A percentile compares a stretch with the other conserved stretches of the same genome.
phyloP scores from a whole-genome alignment of 2,329 filamentous ascomycete genomes.

The Tothia fuscella region DNA sequence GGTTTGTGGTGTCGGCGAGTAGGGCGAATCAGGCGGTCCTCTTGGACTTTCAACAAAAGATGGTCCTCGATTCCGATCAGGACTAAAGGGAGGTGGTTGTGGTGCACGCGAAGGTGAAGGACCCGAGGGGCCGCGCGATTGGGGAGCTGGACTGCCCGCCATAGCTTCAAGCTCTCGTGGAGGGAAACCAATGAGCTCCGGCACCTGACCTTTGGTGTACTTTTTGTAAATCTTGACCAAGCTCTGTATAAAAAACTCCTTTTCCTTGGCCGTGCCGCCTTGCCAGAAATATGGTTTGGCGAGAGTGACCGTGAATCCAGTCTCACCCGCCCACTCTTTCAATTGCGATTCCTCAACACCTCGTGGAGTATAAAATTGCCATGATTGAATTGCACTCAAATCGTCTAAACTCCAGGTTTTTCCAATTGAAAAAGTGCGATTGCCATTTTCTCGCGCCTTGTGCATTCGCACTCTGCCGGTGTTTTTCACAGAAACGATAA shows the following conservation, averaged over 20 bases:
- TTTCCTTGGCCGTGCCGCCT: slow-evolving; percentile 85
- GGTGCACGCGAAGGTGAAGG: slow-evolving; percentile 5
- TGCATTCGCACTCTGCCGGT: slow-evolving; percentile 90
- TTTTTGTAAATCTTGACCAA: slow-evolving; percentile 93
- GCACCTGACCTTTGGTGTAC: slow-evolving; percentile 78
- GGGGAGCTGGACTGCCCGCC: slow-evolving; percentile 22
- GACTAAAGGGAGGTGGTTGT: slow-evolving; percentile 2
- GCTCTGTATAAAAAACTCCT: slow-evolving; percentile 96
- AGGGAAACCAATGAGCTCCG: slow-evolving; percentile 74
- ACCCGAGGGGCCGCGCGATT: slow-evolving; percentile 18
- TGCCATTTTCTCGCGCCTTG: slow-evolving; percentile 91
- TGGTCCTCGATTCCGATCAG: not conserved
- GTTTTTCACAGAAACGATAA: slow-evolving; percentile 85
- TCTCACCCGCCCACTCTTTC: slow-evolving; percentile 66
- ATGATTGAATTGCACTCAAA: slow-evolving; percentile 71
- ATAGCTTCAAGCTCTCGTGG: slow-evolving; percentile 65
- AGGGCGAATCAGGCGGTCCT: not conserved
- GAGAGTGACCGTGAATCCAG: slow-evolving; percentile 78
- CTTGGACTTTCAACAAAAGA: not conserved
- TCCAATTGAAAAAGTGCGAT: slow-evolving; percentile 90
- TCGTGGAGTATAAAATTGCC: slow-evolving; percentile 47
- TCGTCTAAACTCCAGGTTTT: slow-evolving; percentile 98
- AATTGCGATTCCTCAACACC: slow-evolving; percentile 49
- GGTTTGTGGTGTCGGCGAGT: not conserved
- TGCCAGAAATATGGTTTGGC: slow-evolving; percentile 97